Percentiles rank a stretch among this genome's conserved stretches.
These are phyloP conservation scores for Pseudoturritis turrita DNA, from an alignment of 345 rosid species.

Conservation along the genomic window DNA sequence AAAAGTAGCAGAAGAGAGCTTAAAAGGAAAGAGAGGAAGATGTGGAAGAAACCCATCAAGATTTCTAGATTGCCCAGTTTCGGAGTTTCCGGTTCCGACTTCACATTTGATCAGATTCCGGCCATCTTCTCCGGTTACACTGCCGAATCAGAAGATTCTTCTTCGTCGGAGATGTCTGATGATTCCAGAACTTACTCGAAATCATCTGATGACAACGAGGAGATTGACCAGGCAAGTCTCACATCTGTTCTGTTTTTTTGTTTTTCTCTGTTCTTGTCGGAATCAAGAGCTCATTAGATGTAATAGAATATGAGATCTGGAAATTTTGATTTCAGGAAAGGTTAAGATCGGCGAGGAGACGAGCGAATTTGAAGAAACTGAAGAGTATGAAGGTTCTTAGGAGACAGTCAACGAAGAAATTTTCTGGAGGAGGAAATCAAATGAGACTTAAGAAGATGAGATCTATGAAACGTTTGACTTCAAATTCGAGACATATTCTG, in stretches of 20 bases:
- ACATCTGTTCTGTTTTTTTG: not conserved
- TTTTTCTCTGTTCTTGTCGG: slow-evolving; percentile 9
- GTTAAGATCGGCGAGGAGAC: slow-evolving; percentile 31
- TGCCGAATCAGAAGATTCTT: slow-evolving; percentile 33
- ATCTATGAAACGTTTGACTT: slow-evolving; percentile 36
- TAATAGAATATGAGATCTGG: slow-evolving; percentile 21
- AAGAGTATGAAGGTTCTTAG: slow-evolving; percentile 43
- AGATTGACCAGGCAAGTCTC: slow-evolving; percentile 28
- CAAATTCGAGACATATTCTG: not conserved
- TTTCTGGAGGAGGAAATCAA: slow-evolving; percentile 35
- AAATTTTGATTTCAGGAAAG: slow-evolving; percentile 38
- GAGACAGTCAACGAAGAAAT: slow-evolving; percentile 44
- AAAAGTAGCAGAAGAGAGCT: slow-evolving; percentile 18
- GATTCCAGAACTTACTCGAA: slow-evolving; percentile 31
- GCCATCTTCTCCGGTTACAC: slow-evolving; percentile 31
- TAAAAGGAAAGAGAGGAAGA: slow-evolving; percentile 33
- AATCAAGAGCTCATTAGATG: slow-evolving; percentile 12
- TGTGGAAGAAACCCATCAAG: slow-evolving; percentile 42
- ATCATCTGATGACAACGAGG: slow-evolving; percentile 24
- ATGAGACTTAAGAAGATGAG: slow-evolving; percentile 41
- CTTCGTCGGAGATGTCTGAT: slow-evolving; percentile 34
- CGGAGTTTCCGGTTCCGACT: slow-evolving; percentile 26
- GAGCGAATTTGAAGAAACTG: slow-evolving; percentile 28
- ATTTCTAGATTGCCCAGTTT: slow-evolving; percentile 39
- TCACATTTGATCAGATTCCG: slow-evolving; percentile 20